Conservation (phyloP, 768 basidiomycete genomes). For the Lepiota subincarnata region DNA sequence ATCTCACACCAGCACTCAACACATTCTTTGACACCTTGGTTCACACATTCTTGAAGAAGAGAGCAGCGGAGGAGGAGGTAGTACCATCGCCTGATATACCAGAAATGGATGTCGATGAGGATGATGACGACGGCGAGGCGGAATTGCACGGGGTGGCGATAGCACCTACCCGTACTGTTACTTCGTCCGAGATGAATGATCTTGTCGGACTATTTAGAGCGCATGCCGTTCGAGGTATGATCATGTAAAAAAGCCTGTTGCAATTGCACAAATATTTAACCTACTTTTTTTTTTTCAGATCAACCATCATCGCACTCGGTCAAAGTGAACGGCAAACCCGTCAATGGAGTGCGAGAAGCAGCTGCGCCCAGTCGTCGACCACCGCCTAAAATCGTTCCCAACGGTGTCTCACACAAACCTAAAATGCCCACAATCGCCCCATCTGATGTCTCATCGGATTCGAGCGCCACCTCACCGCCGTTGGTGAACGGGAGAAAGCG, state of each 20-base stretch:
- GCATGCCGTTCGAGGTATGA: constrained; percentile 9
- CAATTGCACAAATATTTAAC: not conserved
- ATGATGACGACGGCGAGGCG: constrained; percentile 43
- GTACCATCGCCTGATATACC: constrained; percentile 12
- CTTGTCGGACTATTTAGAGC: constrained; percentile 11
- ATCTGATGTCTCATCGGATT: constrained; percentile 12
- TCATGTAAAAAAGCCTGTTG: not conserved
- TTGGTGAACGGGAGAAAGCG: constrained; percentile 48
- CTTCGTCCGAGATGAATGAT: constrained; percentile 8
- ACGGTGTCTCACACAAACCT: constrained; percentile 1
- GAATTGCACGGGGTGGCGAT: constrained; percentile 23
- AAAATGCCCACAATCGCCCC: not conserved
- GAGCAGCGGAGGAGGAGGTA: constrained; percentile 17
- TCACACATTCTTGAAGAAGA: constrained; percentile 27
- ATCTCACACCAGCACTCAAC: constrained; percentile 72
- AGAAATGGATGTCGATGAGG: constrained; percentile 22
- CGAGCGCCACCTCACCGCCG: constrained; percentile 15
- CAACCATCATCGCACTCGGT: not conserved
- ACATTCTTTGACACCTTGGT: constrained; percentile 62
- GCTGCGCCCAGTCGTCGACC: not conserved
- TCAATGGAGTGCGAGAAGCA: not conserved
- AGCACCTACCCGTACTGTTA: not conserved
- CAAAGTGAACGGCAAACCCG: not conserved
- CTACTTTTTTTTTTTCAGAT: not conserved
- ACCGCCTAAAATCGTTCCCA: not conserved